A percentile compares a stretch with the other conserved stretches of the same genome.
Conservation (phyloP, 805 yeast species). For the Starmerella powellii region DNA sequence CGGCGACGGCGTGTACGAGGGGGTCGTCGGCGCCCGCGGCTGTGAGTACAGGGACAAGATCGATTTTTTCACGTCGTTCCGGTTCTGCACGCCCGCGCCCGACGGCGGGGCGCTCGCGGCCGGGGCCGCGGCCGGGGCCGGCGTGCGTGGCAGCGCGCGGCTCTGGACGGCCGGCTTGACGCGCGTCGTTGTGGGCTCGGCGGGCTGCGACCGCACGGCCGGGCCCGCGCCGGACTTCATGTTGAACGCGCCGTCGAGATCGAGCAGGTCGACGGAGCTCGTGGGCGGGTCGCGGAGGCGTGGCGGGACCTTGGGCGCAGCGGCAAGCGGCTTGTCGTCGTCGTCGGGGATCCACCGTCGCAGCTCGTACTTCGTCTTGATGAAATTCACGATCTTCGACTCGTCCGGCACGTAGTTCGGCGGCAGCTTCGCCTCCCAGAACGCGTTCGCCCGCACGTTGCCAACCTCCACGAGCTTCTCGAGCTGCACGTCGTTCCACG, state of each 20-base stretch:
- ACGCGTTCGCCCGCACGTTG: slow-evolving; percentile 61
- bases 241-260: slow-evolving; percentile 10
- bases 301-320: background rate
- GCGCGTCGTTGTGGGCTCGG: too few species aligned
- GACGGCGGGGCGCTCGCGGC: slow-evolving; percentile 13
- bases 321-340: slow-evolving; percentile 21
- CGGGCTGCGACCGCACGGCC: background rate
- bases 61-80: slow-evolving; percentile 86
- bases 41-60: slow-evolving; percentile 67
- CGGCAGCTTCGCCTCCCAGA: slow-evolving; percentile 77
- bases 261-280: slow-evolving; percentile 16
- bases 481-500: slow-evolving; percentile 92
- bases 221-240: slow-evolving; percentile 1
- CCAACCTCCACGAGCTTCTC: slow-evolving; percentile 78
- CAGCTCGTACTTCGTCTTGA: slow-evolving; percentile 81
- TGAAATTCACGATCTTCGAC: slow-evolving; percentile 74
- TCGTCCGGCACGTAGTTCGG: slow-evolving; percentile 64
- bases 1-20: slow-evolving; percentile 8
- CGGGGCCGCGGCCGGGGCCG: too few species aligned
- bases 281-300: slow-evolving; percentile 5
- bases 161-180: background rate
- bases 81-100: slow-evolving; percentile 24
- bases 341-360: slow-evolving; percentile 66
- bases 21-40: slow-evolving; percentile 23
- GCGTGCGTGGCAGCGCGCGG: background rate